Conservation (phyloP, 2,329 filamentous ascomycete species). For the Venturia aucupariae region DNA sequence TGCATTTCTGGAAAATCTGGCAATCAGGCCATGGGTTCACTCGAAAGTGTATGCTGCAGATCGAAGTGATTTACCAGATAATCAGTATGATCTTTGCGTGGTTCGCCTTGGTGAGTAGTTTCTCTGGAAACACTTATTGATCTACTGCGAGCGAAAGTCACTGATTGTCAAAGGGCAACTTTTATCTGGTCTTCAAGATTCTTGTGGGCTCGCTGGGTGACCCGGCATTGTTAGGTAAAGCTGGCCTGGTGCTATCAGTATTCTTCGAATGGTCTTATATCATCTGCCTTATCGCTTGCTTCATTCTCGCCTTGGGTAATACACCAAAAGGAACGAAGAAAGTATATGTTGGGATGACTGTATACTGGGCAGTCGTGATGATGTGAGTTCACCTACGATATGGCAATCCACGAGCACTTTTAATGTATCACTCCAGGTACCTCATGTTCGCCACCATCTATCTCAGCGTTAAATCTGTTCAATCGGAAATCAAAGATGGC, state of each 20-base stretch:
- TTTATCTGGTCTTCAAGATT: conserved; percentile 98
- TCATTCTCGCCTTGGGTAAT: conserved; percentile 89
- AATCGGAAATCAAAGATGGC: conserved; percentile 54
- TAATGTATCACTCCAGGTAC: conserved; percentile 46
- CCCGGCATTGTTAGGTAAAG: conserved; percentile 58
- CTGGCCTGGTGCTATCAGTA: conserved; percentile 72
- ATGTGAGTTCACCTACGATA: conserved; percentile 45
- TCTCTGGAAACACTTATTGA: background rate
- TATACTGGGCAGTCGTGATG: conserved; percentile 97
- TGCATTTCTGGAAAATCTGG: conserved; percentile 94
- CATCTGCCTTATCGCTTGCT: conserved; percentile 83
- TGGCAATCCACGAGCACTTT: background rate
- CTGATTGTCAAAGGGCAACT: conserved; percentile 56
- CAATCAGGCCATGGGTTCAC: conserved; percentile 81
- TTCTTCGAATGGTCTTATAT: conserved; percentile 96
- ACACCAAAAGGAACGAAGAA: conserved; percentile 87
- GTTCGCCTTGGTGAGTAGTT: conserved; percentile 65
- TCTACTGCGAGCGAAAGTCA: conserved; percentile 10
- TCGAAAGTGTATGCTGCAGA: conserved; percentile 78
- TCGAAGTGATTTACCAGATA: conserved; percentile 92
- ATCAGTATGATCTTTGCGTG: conserved; percentile 97
- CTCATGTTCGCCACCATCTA: conserved; percentile 91
- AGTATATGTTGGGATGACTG: conserved; percentile 94
- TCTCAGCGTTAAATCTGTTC: conserved; percentile 81
- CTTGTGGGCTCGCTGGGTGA: conserved; percentile 76